phyloP scores from a whole-genome alignment of 345 rosid genomes.

The Dipteronia dyeriana region DNA sequence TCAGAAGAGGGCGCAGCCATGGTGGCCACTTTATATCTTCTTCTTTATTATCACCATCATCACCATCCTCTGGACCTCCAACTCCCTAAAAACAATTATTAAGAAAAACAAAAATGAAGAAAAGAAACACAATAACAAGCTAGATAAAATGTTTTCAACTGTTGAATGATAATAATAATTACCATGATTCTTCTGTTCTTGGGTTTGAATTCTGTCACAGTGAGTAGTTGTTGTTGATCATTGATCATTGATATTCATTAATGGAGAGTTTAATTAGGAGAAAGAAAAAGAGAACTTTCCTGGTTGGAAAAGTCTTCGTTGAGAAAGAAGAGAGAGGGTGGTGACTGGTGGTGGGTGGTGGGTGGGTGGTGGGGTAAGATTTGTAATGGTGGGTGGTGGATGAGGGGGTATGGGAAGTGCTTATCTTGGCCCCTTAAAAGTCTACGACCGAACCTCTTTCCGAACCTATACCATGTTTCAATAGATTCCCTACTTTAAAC shows the following conservation, averaged over 20 bases:
- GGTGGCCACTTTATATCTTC: slow-evolving; percentile 54
- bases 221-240: slow-evolving; percentile 56
- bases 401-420: slow-evolving; percentile 20
- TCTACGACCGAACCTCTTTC: slow-evolving; percentile 36
- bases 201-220: slow-evolving; percentile 48
- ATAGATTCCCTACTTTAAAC: too few species aligned
- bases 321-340: too few species aligned
- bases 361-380: slow-evolving; percentile 31
- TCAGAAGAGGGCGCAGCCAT: slow-evolving; percentile 57
- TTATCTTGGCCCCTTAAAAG: slow-evolving; percentile 37
- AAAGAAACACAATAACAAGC: background rate
- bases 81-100: slow-evolving; percentile 36
- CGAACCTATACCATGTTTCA: slow-evolving; percentile 27
- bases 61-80: slow-evolving; percentile 53
- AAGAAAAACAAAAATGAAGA: background rate
- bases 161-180: too few species aligned
- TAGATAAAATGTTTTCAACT: background rate
- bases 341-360: slow-evolving; percentile 12
- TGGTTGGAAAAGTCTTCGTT: background rate
- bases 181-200: slow-evolving; percentile 66
- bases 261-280: background rate
- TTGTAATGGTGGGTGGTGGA: slow-evolving; percentile 32
- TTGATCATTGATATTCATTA: slow-evolving; percentile 9
- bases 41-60: slow-evolving; percentile 18
- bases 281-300: slow-evolving; percentile 8